Evolutionary conservation across 805 yeast genomes (phyloP), one percentile per base, ranked within the genome.

Genomic region (Saccharomycopsis vini): DNA sequence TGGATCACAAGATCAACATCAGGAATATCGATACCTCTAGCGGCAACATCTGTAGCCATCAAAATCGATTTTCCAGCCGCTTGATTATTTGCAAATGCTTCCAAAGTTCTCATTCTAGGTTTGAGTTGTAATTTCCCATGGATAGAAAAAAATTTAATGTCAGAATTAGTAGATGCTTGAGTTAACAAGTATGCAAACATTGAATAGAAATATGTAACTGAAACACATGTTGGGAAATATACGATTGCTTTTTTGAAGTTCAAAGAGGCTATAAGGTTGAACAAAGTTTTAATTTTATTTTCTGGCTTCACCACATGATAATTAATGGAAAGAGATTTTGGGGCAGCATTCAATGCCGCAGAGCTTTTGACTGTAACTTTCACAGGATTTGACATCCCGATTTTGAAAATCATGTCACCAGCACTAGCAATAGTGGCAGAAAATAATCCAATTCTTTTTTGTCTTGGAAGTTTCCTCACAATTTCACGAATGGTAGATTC

Each of bases 41-140:
- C 96, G 0, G 98, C 97, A n/a, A 92, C 96, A 68, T 92, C 98
- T 0, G 98, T 92, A 2, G 98, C 88, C 62, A 92, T 66, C 20
- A 92, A 62, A 0, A 90, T 75, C 7, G 79, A 68, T 50, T 77
- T 79, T 2, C 62, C 61, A 5, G 58, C 55, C 3, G 55, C 48
- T 20, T 46, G 36, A 3, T 36, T 34, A 4, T 22, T 31, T 28
- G 31, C 18, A 57, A 90, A 92, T 28, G 61, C 64, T 9, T 69
- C 68, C 36, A 90, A 63, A 0, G 95, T 84, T 57, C 76, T 83
- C 42, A 81, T 62, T 52, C 99, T 72, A 13, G 95, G 75, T 38
- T 74, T 76, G 0, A 95, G 80, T n/a, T 77, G 77, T 26, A 92
- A 68, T 58, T 90, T 92, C 2, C 99, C 99, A 62, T 92, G 97